phyloP scores from a whole-genome alignment of 257 asterid genomes.

The Ophiorrhiza pumila region DNA sequence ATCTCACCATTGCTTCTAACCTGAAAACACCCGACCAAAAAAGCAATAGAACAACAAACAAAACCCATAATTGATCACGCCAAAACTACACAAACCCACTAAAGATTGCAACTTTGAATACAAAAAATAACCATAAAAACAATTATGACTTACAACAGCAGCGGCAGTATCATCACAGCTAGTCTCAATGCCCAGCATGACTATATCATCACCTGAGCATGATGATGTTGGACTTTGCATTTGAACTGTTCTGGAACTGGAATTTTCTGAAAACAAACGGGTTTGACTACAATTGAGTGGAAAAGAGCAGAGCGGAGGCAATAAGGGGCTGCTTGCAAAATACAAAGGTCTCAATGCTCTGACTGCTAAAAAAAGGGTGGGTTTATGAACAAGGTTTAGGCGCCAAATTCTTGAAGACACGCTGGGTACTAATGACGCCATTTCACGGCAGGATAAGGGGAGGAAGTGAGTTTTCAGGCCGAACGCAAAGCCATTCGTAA shows the following conservation, averaged over 20 bases:
- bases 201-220: slow-evolving; percentile 43
- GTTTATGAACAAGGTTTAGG: slow-evolving; percentile 10
- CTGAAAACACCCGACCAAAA: slow-evolving; percentile 31
- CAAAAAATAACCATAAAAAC: background rate
- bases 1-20: slow-evolving; percentile 88
- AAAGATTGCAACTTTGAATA: slow-evolving; percentile 3
- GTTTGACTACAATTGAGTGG: background rate
- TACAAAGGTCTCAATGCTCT: background rate
- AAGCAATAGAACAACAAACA: slow-evolving; percentile 15
- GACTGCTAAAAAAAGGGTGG: background rate
- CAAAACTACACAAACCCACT: slow-evolving; percentile 18
- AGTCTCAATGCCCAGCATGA: slow-evolving; percentile 88
- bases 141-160: slow-evolving; percentile 62
- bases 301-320: background rate
- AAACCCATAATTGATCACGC: background rate
- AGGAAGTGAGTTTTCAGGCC: background rate
- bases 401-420: slow-evolving; percentile 23
- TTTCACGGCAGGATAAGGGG: background rate
- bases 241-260: slow-evolving; percentile 12
- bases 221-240: slow-evolving; percentile 10
- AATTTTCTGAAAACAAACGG: background rate
- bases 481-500: background rate
- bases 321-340: background rate
- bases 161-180: slow-evolving; percentile 99
- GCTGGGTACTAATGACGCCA: slow-evolving; percentile 17